These are phyloP conservation scores for Lasiodiplodia citricola DNA, from an alignment of 2,329 filamentous ascomycete genomes.

Conservation along the genomic window DNA sequence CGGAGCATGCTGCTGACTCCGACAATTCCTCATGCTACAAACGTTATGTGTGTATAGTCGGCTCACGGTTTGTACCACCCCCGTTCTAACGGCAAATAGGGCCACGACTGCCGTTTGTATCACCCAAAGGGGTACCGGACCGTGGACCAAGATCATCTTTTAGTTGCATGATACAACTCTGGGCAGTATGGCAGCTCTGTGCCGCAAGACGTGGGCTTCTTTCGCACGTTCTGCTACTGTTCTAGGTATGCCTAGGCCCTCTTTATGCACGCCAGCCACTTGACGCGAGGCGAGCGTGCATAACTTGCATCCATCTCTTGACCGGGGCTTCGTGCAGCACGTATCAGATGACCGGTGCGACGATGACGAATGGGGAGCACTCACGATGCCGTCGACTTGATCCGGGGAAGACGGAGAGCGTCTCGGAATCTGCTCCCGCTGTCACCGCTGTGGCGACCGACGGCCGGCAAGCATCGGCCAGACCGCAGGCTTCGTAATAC, in stretches of 20 bases:
- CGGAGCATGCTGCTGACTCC: not conserved
- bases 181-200: not conserved
- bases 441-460: slow-evolving; percentile 4
- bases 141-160: not conserved
- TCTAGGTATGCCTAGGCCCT: not conserved
- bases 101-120: not conserved
- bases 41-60: not conserved
- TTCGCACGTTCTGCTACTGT: not conserved
- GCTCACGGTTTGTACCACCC: not conserved
- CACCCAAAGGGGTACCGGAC: not conserved
- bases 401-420: not conserved
- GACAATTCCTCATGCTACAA: not conserved
- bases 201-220: not conserved
- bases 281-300: not conserved
- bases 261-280: slow-evolving; percentile 3
- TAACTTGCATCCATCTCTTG: not conserved
- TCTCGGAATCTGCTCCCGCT: not conserved
- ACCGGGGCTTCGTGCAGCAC: not conserved
- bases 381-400: not conserved
- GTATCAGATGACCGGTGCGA: slow-evolving; percentile 15
- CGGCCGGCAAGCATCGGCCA: not conserved
- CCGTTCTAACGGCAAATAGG: not conserved
- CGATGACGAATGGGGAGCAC: not conserved
- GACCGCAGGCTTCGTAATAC: not conserved
- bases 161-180: not conserved